Evolutionary conservation across 495 filamentous ascomycete species (phyloP).

Genomic region (Amorphotheca resinae): DNA sequence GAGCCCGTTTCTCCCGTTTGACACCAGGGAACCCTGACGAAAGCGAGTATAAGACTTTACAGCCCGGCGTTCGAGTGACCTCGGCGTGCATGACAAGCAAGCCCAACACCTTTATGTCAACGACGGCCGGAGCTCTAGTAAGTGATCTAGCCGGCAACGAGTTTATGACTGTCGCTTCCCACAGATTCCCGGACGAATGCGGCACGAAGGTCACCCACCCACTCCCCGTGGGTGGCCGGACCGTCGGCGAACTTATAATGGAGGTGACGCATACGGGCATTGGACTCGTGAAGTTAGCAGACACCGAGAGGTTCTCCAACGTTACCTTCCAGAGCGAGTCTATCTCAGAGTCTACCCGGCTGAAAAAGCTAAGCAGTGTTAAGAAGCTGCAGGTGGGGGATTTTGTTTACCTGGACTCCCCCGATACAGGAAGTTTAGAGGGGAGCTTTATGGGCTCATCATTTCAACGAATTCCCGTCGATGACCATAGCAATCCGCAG

Average conservation of each 20-base stretch:
- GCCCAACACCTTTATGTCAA: conserved; percentile 6
- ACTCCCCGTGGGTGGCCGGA: conserved; percentile 5
- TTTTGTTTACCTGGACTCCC: conserved; percentile 6
- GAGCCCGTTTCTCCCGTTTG: too few species aligned
- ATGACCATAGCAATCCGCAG: conserved; percentile 3
- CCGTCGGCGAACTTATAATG: conserved; percentile 10
- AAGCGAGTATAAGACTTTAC: conserved; percentile 1
- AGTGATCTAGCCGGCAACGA: conserved; percentile 6
- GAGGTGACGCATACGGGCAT: conserved; percentile 10
- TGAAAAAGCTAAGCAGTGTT: conserved; percentile 2
- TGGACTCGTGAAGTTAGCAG: conserved; percentile 7
- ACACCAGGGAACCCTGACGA: conserved; percentile 4
- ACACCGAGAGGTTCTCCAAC: conserved; percentile 8
- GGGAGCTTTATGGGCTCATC: conserved; percentile 4
- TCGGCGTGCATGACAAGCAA: conserved; percentile 5
- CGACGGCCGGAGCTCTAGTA: conserved; percentile 7
- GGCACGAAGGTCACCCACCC: conserved; percentile 7
- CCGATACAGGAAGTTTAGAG: conserved; percentile 7
- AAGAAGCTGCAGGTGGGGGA: background rate
- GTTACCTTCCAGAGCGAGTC: conserved; percentile 9
- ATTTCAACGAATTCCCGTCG: conserved; percentile 7
- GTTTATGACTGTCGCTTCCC: conserved; percentile 12
- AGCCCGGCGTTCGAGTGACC: background rate
- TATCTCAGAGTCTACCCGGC: conserved; percentile 4
- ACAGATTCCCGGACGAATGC: conserved; percentile 10